Evolutionary conservation across 768 basidiomycete species (phyloP).

Genomic region (Termitomyces sp.): DNA sequence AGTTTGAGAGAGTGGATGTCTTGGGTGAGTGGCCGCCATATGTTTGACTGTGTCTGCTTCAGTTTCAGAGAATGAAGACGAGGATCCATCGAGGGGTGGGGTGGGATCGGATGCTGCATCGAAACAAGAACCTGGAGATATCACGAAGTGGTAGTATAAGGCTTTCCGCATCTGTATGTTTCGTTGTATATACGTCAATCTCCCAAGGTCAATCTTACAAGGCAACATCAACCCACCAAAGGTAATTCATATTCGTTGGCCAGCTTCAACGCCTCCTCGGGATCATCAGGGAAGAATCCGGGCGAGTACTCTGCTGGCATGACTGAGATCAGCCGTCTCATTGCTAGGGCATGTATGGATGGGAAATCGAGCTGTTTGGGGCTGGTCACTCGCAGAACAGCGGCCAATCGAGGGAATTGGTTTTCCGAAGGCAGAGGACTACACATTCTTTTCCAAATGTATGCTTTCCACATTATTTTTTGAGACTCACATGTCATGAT

Average conservation of each 20-base stretch:
- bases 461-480: not conserved
- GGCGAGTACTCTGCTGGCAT: slow-evolving; percentile 45
- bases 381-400: slow-evolving; percentile 53
- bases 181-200: not conserved
- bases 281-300: slow-evolving; percentile 35
- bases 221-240: slow-evolving; percentile 34
- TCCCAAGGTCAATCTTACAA: not conserved
- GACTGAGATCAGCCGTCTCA: slow-evolving; percentile 33
- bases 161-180: slow-evolving; percentile 48
- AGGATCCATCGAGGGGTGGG: slow-evolving; percentile 3
- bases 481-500: slow-evolving; percentile 58
- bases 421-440: slow-evolving; percentile 43
- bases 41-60: slow-evolving; percentile 3
- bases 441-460: not conserved
- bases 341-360: slow-evolving; percentile 39
- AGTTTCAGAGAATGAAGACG: not conserved
- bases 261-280: slow-evolving; percentile 48
- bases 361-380: slow-evolving; percentile 54
- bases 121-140: slow-evolving; percentile 17
- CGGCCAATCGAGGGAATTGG: slow-evolving; percentile 40
- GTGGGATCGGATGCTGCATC: not conserved
- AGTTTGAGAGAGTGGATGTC: slow-evolving; percentile 18
- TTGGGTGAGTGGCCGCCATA: slow-evolving; percentile 6
- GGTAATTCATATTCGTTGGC: slow-evolving; percentile 40
- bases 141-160: slow-evolving; percentile 59